phyloP scores from a whole-genome alignment of 2,329 filamentous ascomycete species.

The Decorospora gaudefroyi region DNA sequence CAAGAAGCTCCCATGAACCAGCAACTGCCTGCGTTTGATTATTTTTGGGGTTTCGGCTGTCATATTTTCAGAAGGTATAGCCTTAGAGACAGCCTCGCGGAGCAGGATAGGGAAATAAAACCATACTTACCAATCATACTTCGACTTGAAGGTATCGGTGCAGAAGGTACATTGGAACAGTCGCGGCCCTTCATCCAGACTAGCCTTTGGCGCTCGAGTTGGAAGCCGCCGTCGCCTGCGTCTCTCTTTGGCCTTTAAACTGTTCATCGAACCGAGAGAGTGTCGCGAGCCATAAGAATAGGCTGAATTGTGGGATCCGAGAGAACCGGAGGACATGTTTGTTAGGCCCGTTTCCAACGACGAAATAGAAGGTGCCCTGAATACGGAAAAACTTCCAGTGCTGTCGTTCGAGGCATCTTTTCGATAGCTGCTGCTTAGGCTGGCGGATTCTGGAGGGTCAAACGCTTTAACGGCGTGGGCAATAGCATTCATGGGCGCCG shows the following conservation, averaged over 20 bases:
- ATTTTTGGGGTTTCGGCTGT: neutral
- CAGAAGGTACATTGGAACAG: slow-evolving; percentile 49
- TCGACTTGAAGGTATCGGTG: slow-evolving; percentile 48
- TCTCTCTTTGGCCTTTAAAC: slow-evolving; percentile 59
- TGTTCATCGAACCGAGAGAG: slow-evolving; percentile 62
- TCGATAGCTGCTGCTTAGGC: slow-evolving; percentile 48
- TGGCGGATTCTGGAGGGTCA: slow-evolving; percentile 38
- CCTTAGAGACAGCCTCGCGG: too few relatives aligned
- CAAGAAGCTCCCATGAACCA: neutral
- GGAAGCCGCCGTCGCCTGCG: slow-evolving; percentile 59
- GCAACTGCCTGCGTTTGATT: neutral
- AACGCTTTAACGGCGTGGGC: slow-evolving; percentile 60
- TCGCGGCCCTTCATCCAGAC: slow-evolving; percentile 28
- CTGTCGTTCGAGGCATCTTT: slow-evolving; percentile 58
- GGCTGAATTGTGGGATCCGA: slow-evolving; percentile 60
- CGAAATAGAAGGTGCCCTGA: slow-evolving; percentile 58
- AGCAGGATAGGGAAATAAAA: neutral
- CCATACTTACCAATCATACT: slow-evolving; percentile 46
- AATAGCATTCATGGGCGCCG: slow-evolving; percentile 67
- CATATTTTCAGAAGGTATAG: too few relatives aligned
- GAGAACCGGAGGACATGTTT: slow-evolving; percentile 58
- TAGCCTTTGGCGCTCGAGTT: slow-evolving; percentile 42
- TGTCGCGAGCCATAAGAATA: slow-evolving; percentile 62
- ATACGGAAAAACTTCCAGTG: slow-evolving; percentile 55
- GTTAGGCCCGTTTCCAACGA: slow-evolving; percentile 58